Conservation (phyloP, 192 early-diverging fungal species). For the Blastocladiella britannica region DNA sequence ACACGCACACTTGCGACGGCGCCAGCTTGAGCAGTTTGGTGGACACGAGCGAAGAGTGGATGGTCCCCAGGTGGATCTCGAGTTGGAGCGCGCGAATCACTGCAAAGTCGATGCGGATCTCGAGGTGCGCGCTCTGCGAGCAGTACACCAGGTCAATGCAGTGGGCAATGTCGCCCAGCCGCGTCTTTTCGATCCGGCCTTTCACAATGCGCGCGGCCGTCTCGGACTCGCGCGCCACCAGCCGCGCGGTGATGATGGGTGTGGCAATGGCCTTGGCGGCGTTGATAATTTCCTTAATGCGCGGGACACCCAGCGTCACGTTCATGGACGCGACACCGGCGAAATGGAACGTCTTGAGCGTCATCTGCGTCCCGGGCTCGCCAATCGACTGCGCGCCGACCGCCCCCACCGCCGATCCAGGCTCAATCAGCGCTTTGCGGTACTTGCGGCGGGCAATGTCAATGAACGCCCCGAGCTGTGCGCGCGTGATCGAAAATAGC, state of each 20-base stretch:
- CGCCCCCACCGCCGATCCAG: conserved; percentile 89
- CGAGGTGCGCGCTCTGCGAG: conserved; percentile 47
- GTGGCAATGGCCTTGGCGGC: conserved; percentile 88
- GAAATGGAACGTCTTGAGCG: conserved; percentile 99
- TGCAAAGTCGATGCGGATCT: conserved; percentile 63
- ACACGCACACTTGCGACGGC: conserved; percentile 42
- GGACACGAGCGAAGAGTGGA: not conserved
- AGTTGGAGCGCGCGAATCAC: conserved; percentile 50
- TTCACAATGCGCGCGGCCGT: conserved; percentile 87
- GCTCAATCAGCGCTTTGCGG: conserved; percentile 73
- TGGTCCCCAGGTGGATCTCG: conserved; percentile 11
- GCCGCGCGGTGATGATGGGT: conserved; percentile 63
- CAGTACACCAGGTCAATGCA: conserved; percentile 82
- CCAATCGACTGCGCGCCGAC: conserved; percentile 93
- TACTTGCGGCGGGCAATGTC: conserved; percentile 65
- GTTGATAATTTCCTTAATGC: conserved; percentile 99
- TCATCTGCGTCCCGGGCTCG: conserved; percentile 99
- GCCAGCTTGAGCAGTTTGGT: conserved; percentile 38
- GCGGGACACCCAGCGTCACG: conserved; percentile 96
- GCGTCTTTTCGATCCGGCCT: conserved; percentile 81
- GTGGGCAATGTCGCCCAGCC: conserved; percentile 75
- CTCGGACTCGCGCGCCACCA: conserved; percentile 42
- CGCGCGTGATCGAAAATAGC: conserved; percentile 45
- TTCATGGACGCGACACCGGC: conserved; percentile 98
- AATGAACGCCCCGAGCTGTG: conserved; percentile 52